Percentiles rank a stretch among this genome's conserved stretches.
phyloP scores from a whole-genome alignment of 2,329 filamentous ascomycete species.

The Fusarium pseudograminearum region DNA sequence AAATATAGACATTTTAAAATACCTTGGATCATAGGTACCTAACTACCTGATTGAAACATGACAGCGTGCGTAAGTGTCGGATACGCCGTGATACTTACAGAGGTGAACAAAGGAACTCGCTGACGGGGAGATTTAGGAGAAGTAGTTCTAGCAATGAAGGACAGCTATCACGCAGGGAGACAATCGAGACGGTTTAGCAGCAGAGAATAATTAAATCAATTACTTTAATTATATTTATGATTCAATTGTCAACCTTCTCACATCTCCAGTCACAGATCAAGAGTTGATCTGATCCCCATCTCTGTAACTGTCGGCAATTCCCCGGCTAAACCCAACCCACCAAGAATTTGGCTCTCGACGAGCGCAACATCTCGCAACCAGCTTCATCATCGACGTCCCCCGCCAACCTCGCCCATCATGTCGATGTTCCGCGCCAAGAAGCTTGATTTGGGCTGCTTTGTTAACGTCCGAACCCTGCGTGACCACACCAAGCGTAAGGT shows the following conservation, averaged over 20 bases:
- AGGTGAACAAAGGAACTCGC: too few relatives aligned
- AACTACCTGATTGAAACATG: too few relatives aligned
- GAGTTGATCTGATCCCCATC: neutral
- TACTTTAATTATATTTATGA: too few relatives aligned
- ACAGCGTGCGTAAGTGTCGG: too few relatives aligned
- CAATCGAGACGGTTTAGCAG: too few relatives aligned
- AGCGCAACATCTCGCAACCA: slow-evolving; percentile 26
- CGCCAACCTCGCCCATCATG: slow-evolving; percentile 63
- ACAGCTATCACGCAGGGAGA: too few relatives aligned
- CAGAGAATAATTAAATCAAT: too few relatives aligned
- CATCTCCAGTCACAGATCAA: neutral
- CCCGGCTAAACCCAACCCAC: slow-evolving; percentile 26
- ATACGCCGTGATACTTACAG: too few relatives aligned
- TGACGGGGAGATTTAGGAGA: too few relatives aligned
- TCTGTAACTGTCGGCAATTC: neutral
- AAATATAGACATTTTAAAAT: too few relatives aligned
- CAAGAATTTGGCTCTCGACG: slow-evolving; percentile 20
- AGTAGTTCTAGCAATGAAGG: too few relatives aligned
- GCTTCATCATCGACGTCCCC: slow-evolving; percentile 32
- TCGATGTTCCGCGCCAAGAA: slow-evolving; percentile 91
- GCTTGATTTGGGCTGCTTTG: slow-evolving; percentile 87
- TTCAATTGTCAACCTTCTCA: fast-evolving
- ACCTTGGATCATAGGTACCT: too few relatives aligned
- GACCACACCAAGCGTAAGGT: slow-evolving; percentile 98
- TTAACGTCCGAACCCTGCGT: slow-evolving; percentile 88